These are phyloP conservation scores for Kodamaea sp. DNA, from an alignment of 1,139 yeast species.

Conservation along the genomic window DNA sequence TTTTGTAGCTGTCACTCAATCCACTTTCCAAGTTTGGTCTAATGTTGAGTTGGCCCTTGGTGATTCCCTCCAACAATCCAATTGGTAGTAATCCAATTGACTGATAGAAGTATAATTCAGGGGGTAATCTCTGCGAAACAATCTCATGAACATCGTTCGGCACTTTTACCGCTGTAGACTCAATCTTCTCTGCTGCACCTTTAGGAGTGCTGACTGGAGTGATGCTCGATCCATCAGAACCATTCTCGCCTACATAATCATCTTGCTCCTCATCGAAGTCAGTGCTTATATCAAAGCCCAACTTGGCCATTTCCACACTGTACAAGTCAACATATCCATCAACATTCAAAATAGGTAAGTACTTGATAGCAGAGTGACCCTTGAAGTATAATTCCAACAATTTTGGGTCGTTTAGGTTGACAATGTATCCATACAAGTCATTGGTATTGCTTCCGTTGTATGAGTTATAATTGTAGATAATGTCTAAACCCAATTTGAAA, in stretches of 20 bases:
- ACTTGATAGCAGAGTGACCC: slow-evolving; percentile 44
- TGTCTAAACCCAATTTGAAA: slow-evolving; percentile 46
- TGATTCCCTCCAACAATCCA: slow-evolving; percentile 64
- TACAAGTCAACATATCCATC: slow-evolving; percentile 71
- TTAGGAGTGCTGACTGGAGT: background rate
- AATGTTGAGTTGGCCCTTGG: slow-evolving; percentile 64
- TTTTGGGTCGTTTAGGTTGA: slow-evolving; percentile 39
- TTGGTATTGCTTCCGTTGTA: slow-evolving; percentile 27
- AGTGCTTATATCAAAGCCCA: slow-evolving; percentile 27
- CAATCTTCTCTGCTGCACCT: slow-evolving; percentile 4
- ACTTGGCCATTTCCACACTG: slow-evolving; percentile 39
- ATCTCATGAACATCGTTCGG: slow-evolving; percentile 85
- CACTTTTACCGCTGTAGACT: slow-evolving; percentile 30
- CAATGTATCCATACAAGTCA: slow-evolving; percentile 40
- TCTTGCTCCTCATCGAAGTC: slow-evolving; percentile 16
- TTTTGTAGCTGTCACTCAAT: slow-evolving; percentile 56
- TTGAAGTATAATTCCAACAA: slow-evolving; percentile 39
- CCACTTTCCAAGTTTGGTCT: slow-evolving; percentile 75
- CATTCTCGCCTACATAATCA: slow-evolving; percentile 1
- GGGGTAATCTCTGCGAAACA: slow-evolving; percentile 83
- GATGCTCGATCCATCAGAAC: slow-evolving; percentile 5
- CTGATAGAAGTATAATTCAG: slow-evolving; percentile 80
- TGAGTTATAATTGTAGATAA: slow-evolving; percentile 39
- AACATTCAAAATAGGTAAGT: slow-evolving; percentile 66
- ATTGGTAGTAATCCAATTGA: slow-evolving; percentile 75